phyloP scores from a whole-genome alignment of 2,329 filamentous ascomycete genomes.

The Parasarocladium wereldwijsianum region DNA sequence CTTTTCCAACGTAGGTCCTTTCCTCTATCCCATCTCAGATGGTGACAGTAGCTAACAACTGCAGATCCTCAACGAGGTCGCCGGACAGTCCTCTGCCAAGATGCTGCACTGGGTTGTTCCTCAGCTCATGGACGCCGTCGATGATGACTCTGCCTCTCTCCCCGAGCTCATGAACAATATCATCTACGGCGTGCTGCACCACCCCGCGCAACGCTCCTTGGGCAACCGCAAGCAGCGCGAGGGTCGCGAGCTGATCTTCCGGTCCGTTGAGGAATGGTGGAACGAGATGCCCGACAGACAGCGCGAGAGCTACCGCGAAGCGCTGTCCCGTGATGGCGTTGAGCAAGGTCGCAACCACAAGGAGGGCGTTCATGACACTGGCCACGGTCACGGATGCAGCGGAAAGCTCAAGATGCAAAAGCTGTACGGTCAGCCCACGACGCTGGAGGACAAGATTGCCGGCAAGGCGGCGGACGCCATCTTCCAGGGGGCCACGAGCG shows the following conservation, averaged over 20 bases:
- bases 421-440: slow-evolving; percentile 35
- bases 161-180: slow-evolving; percentile 61
- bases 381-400: slow-evolving; percentile 70
- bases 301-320: slow-evolving; percentile 52
- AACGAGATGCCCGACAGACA: slow-evolving; percentile 43
- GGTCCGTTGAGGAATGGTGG: slow-evolving; percentile 78
- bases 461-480: slow-evolving; percentile 40
- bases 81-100: slow-evolving; percentile 66
- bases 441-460: slow-evolving; percentile 40
- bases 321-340: slow-evolving; percentile 69
- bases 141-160: slow-evolving; percentile 58
- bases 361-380: slow-evolving; percentile 67
- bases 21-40: background rate
- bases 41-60: slow-evolving; percentile 3
- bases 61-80: slow-evolving; percentile 69
- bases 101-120: slow-evolving; percentile 78
- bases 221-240: slow-evolving; percentile 58
- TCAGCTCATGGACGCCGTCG: slow-evolving; percentile 77
- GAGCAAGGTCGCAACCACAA: slow-evolving; percentile 70
- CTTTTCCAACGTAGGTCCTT: slow-evolving; percentile 57
- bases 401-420: slow-evolving; percentile 70
- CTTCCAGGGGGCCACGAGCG: slow-evolving; percentile 41
- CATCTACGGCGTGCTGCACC: slow-evolving; percentile 71
- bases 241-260: slow-evolving; percentile 64
- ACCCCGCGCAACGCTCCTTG: slow-evolving; percentile 62